A percentile compares a stretch with the other conserved stretches of the same genome.
These are phyloP conservation scores for Mucor piriformis DNA, from an alignment of 371 early-diverging fungal species.

Conservation along the genomic window DNA sequence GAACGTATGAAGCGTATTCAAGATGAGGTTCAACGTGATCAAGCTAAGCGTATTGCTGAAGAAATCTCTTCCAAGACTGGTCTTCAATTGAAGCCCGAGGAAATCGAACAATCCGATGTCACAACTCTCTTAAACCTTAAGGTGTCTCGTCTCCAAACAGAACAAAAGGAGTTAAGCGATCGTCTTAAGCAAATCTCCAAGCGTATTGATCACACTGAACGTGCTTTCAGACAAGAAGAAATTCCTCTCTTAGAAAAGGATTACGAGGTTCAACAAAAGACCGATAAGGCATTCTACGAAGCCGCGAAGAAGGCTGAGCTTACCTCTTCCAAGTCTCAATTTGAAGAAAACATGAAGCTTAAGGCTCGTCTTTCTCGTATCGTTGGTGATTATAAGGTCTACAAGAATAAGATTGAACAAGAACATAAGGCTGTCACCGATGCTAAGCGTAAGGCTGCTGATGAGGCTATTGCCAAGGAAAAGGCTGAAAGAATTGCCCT, in stretches of 20 bases:
- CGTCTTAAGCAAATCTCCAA: slow-evolving; percentile 77
- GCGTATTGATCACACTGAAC: slow-evolving; percentile 92
- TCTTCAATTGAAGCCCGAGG: slow-evolving; percentile 79
- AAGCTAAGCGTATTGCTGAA: slow-evolving; percentile 88
- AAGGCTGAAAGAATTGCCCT: slow-evolving; percentile 68
- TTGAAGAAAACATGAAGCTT: slow-evolving; percentile 72
- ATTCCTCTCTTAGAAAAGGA: slow-evolving; percentile 89
- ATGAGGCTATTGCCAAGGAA: slow-evolving; percentile 68
- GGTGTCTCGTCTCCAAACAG: slow-evolving; percentile 89
- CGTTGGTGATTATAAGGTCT: slow-evolving; percentile 73
- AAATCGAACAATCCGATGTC: slow-evolving; percentile 86
- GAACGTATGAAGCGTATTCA: slow-evolving; percentile 80
- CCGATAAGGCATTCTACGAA: slow-evolving; percentile 81
- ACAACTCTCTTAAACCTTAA: slow-evolving; percentile 82
- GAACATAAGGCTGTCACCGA: slow-evolving; percentile 57
- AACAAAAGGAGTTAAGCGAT: slow-evolving; percentile 78
- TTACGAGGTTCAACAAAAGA: slow-evolving; percentile 87
- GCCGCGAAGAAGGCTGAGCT: slow-evolving; percentile 72
- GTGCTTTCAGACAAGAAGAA: slow-evolving; percentile 95
- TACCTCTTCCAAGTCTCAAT: slow-evolving; percentile 65
- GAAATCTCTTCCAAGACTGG: slow-evolving; percentile 83
- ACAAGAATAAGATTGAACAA: slow-evolving; percentile 62
- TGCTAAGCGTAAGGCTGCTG: slow-evolving; percentile 54
- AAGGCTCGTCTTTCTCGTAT: slow-evolving; percentile 83
- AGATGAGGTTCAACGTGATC: slow-evolving; percentile 81